phyloP scores from a whole-genome alignment of 2,329 filamentous ascomycete species.

The Gaeumannomyces tritici region DNA sequence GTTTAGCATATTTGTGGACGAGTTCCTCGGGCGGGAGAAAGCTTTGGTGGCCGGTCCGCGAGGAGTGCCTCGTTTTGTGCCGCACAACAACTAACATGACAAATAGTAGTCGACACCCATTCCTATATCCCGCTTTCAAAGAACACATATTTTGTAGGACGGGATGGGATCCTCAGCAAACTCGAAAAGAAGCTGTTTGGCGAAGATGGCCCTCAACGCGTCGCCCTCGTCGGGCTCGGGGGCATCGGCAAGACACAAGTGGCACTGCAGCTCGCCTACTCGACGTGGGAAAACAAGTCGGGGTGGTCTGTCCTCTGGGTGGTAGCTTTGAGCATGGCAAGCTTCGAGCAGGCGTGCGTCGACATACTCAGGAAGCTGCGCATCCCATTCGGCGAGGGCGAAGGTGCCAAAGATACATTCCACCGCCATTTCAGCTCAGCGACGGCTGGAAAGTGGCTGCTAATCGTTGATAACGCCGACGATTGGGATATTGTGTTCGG shows the following conservation, averaged over 20 bases:
- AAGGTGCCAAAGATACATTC: conserved; percentile 6
- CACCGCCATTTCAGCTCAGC: conserved; percentile 10
- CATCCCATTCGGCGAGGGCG: conserved; percentile 23
- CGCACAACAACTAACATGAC: no score
- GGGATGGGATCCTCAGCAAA: conserved; percentile 11
- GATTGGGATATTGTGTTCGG: conserved; percentile 6
- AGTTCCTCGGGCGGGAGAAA: no score
- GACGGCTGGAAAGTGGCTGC: conserved; percentile 13
- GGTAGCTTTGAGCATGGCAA: conserved; percentile 22
- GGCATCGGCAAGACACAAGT: conserved; percentile 29
- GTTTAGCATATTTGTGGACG: no score
- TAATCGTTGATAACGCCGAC: conserved; percentile 16
- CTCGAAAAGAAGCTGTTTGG: conserved; percentile 11
- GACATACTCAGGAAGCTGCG: conserved; percentile 20
- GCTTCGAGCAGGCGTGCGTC: conserved; percentile 26
- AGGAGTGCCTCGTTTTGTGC: no score
- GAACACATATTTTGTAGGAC: conserved; percentile 4
- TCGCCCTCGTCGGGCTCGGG: conserved; percentile 18
- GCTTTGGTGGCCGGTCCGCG: no score
- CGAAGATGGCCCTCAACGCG: background rate
- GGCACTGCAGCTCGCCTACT: conserved; percentile 25
- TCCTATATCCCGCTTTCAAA: no score
- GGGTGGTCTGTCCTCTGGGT: conserved; percentile 32
- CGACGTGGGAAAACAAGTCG: conserved; percentile 18
- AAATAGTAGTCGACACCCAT: no score